phyloP scores from a whole-genome alignment of 768 basidiomycete genomes.

The Rhizopogon vulgaris region DNA sequence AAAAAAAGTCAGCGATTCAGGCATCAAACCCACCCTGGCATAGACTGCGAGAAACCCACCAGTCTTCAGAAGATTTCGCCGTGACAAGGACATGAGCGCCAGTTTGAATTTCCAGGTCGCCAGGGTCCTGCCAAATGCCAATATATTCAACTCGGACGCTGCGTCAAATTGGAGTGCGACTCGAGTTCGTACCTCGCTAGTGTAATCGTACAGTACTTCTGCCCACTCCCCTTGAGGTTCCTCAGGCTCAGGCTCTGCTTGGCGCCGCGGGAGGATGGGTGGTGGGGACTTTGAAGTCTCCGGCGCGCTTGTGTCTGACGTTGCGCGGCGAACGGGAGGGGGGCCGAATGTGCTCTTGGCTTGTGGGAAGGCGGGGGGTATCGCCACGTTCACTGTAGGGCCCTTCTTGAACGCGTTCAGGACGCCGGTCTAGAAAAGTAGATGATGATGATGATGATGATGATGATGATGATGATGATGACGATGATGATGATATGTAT shows the following conservation, averaged over 20 bases:
- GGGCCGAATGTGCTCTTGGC: conserved; percentile 45
- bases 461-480: neutral
- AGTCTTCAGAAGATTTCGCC: conserved; percentile 67
- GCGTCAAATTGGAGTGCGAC: too few species aligned
- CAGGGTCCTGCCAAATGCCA: conserved; percentile 46
- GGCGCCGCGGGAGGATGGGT: conserved; percentile 15
- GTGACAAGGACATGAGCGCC: conserved; percentile 56
- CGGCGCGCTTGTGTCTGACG: conserved; percentile 14
- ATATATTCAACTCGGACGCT: too few species aligned
- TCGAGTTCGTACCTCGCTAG: conserved; percentile 40
- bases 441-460: neutral
- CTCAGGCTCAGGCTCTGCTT: conserved; percentile 19
- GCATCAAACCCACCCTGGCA: neutral
- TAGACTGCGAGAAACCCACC: conserved; percentile 37
- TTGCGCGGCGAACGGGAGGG: conserved; percentile 42
- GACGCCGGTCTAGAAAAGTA: conserved; percentile 13
- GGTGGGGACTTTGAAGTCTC: conserved; percentile 15
- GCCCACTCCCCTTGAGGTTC: conserved; percentile 63
- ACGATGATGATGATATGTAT: neutral
- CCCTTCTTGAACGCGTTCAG: conserved; percentile 16
- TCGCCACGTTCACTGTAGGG: conserved; percentile 36
- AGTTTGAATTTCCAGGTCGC: conserved; percentile 55
- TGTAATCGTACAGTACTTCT: conserved; percentile 72
- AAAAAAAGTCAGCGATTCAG: conserved; percentile 6
- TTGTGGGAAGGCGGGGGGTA: conserved; percentile 31